Base-by-base conservation (phyloP, 768 basidiomycete genomes). In the Mycena kentingensis region DNA sequence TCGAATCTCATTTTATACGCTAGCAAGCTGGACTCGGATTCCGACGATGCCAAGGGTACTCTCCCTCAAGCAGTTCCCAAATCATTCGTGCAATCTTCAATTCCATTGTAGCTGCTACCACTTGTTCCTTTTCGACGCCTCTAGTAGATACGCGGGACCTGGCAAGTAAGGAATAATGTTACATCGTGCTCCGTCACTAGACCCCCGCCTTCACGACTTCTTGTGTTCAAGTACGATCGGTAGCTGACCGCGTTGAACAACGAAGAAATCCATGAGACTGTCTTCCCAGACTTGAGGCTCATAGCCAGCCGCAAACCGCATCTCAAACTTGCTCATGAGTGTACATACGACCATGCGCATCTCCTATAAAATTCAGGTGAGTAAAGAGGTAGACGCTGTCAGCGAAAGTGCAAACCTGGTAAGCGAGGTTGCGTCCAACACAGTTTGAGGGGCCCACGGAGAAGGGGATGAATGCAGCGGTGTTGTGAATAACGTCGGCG, bases 381-480 rank as follows among this genome's bases (percentile, higher is more conserved):
- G 28, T 51, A 27, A 46, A 45, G 8, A 48, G n/a, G 19, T 13
- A 13, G n/a, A 5, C 26, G 3, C 2, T 19, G 6, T 32, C 39
- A 13, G 19, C 13, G 21, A 12, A 27, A 29, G 2, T 10, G 31
- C 2, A 32, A 39, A 58, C 57, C 52, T 58, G 57, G 27, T 53
- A 62, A 3, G 73, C 74, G 43, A 75, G 51, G 42, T 62, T 61
- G 41, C 63, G 74, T 18, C 80, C 81, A 12, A 71, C 74, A 58
- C 82, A 83, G 57, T 78, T 78, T 15, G 73, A 70, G 11, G 79
- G 79, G 0, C 82, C 81, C 36, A 67, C 63, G 26, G 72, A 73
- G 54, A 73, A 76, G 7, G 73, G 71, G 19, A 73, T 66, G 50
- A 69, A 73, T 3, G 72, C 70, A 7, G 52, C 49, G 8, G 52